phyloP scores from a whole-genome alignment of 176 grass and related monocot genomes.

The Ensete glaucum region DNA sequence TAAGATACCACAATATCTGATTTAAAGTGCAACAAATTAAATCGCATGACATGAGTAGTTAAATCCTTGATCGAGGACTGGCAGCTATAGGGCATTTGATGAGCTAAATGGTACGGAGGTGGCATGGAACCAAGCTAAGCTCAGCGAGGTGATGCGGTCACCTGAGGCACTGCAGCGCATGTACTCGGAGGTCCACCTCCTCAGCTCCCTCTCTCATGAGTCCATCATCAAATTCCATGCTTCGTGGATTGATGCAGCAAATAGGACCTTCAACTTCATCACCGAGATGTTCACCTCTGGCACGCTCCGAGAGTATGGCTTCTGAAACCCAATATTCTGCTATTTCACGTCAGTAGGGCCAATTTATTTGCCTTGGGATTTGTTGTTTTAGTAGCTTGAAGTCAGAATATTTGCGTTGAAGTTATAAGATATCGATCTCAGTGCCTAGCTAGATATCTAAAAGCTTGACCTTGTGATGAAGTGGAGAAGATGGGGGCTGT shows the following conservation, averaged over 20 bases:
- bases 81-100: conserved; percentile 50
- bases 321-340: not conserved
- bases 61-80: not conserved
- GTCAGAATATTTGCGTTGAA: too few species aligned
- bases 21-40: too few species aligned
- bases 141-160: conserved; percentile 39
- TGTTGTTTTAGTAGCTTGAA: too few species aligned
- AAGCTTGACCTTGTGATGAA: too few species aligned
- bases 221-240: conserved; percentile 62
- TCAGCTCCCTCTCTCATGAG: conserved; percentile 53
- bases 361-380: not conserved
- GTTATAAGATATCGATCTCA: too few species aligned
- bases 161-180: conserved; percentile 67
- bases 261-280: conserved; percentile 81
- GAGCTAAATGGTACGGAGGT: conserved; percentile 67
- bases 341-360: not conserved
- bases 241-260: conserved; percentile 43
- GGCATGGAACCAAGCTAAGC: conserved; percentile 80
- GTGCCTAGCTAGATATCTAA: too few species aligned
- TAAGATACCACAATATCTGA: not conserved
- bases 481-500: too few species aligned
- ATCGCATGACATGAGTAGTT: not conserved
- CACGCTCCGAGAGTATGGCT: conserved; percentile 54
- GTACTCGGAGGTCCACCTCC: conserved; percentile 26
- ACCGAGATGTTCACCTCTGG: conserved; percentile 97